Percentiles rank a stretch among this genome's conserved stretches.
phyloP scores from a whole-genome alignment of 164 flowering plant species.

The Liquidambar formosana region DNA sequence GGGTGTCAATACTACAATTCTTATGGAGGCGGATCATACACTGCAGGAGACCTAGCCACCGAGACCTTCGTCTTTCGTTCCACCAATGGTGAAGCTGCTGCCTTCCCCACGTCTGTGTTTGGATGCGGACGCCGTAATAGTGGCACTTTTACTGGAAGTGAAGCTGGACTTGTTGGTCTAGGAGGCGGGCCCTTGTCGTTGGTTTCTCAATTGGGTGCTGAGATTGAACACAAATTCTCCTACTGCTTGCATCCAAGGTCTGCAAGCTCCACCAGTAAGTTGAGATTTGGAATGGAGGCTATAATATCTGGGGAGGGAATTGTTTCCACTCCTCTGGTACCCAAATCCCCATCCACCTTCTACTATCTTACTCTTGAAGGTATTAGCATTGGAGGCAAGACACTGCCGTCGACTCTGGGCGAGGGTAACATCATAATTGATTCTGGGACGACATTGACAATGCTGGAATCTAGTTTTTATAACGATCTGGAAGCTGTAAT shows the following conservation, averaged over 20 bases:
- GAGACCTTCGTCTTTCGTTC: slow-evolving; percentile 32
- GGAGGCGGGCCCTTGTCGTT: slow-evolving; percentile 25
- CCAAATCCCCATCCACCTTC: neutral
- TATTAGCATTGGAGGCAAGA: neutral
- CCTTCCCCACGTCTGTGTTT: slow-evolving; percentile 6
- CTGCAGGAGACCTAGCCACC: slow-evolving; percentile 20
- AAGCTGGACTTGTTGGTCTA: slow-evolving; percentile 32
- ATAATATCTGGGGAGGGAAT: neutral
- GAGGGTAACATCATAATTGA: neutral
- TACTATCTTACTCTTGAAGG: neutral
- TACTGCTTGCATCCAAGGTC: slow-evolving; percentile 22
- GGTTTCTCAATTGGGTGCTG: slow-evolving; percentile 14
- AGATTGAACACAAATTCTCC: slow-evolving; percentile 19
- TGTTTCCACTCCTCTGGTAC: neutral
- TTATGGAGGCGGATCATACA: slow-evolving; percentile 34
- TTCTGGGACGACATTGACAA: neutral
- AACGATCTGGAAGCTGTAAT: neutral
- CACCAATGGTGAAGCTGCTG: neutral
- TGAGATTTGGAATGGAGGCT: neutral
- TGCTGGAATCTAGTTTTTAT: neutral
- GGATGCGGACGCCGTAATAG: slow-evolving; percentile 32
- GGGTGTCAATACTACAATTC: slow-evolving; percentile 6
- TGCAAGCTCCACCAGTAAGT: too few relatives aligned
- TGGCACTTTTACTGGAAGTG: slow-evolving; percentile 20
- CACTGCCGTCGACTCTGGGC: neutral